Percentiles rank a stretch among this genome's conserved stretches.
Conservation (phyloP, 257 asterid species). For the Rubia yunnanensis region DNA sequence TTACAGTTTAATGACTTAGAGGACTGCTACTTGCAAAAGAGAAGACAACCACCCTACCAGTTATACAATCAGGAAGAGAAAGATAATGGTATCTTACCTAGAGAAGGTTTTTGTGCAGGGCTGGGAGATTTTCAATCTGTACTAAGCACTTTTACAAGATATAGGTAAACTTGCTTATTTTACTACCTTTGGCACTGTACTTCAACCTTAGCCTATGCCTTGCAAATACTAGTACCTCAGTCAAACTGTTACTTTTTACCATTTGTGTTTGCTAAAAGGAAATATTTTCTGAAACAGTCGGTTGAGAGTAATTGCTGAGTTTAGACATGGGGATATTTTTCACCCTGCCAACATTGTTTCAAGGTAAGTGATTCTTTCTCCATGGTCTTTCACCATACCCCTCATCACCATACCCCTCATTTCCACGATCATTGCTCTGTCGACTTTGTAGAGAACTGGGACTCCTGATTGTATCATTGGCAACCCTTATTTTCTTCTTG, state of each 20-base stretch:
- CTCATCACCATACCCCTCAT: background rate
- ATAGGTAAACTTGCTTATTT: slow-evolving; percentile 39
- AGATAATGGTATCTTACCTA: slow-evolving; percentile 24
- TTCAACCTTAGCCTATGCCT: background rate
- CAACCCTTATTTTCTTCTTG: slow-evolving; percentile 4
- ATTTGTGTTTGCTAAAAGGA: background rate
- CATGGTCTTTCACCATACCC: background rate
- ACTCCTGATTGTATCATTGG: background rate
- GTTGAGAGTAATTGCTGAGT: slow-evolving; percentile 74
- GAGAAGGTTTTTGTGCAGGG: slow-evolving; percentile 71
- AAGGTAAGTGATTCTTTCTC: slow-evolving; percentile 34
- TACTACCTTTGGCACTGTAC: background rate
- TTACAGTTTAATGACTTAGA: slow-evolving; percentile 77
- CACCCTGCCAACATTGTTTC: slow-evolving; percentile 83
- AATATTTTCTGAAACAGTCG: slow-evolving; percentile 46
- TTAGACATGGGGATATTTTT: slow-evolving; percentile 71
- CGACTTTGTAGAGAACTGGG: background rate
- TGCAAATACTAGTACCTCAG: background rate
- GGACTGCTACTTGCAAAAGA: slow-evolving; percentile 75
- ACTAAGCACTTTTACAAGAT: slow-evolving; percentile 67
- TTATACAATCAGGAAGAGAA: slow-evolving; percentile 31
- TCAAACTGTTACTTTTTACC: background rate
- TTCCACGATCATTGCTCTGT: background rate
- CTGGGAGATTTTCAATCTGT: slow-evolving; percentile 77
- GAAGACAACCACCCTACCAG: slow-evolving; percentile 46